Evolutionary conservation across 345 rosid species (phyloP).

Genomic region (Gossypium rotundifolium): DNA sequence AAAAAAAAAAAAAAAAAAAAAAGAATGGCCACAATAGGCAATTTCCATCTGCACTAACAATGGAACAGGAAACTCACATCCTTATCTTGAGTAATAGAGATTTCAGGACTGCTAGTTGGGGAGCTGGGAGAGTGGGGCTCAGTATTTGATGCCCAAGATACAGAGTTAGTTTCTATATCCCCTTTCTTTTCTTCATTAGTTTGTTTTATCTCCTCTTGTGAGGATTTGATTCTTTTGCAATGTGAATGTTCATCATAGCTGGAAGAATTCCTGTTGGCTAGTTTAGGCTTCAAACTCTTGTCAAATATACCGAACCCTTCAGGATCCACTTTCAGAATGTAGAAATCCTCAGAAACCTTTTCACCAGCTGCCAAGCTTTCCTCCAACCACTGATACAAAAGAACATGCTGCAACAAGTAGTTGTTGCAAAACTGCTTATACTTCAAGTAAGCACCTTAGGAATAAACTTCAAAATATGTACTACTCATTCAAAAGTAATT

Average conservation of each 20-base stretch:
- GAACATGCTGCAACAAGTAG: slow-evolving; percentile 43
- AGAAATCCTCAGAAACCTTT: slow-evolving; percentile 61
- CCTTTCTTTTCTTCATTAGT: slow-evolving; percentile 14
- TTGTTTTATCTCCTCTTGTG: slow-evolving; percentile 23
- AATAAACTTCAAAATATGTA: not conserved
- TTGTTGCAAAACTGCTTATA: not conserved
- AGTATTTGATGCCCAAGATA: slow-evolving; percentile 21
- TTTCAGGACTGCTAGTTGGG: slow-evolving; percentile 26
- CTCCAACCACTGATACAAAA: slow-evolving; percentile 78
- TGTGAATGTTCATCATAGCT: slow-evolving; percentile 27
- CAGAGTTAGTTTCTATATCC: slow-evolving; percentile 14
- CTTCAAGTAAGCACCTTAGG: not conserved
- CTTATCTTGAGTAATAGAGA: slow-evolving; percentile 25
- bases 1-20: not conserved
- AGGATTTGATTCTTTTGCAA: slow-evolving; percentile 34
- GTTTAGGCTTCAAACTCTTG: slow-evolving; percentile 22
- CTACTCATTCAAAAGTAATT: not conserved
- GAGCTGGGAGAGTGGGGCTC: slow-evolving; percentile 36
- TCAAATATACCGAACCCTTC: slow-evolving; percentile 26
- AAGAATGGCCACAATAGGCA: too few species aligned
- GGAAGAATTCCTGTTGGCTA: slow-evolving; percentile 20
- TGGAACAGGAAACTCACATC: slow-evolving; percentile 40
- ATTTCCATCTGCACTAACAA: not conserved
- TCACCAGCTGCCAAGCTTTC: slow-evolving; percentile 65
- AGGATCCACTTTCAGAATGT: slow-evolving; percentile 31